Evolutionary conservation across 768 basidiomycete genomes (phyloP), one percentile per base, ranked within the genome.

Genomic region (Kwoniella newhampshirensis): DNA sequence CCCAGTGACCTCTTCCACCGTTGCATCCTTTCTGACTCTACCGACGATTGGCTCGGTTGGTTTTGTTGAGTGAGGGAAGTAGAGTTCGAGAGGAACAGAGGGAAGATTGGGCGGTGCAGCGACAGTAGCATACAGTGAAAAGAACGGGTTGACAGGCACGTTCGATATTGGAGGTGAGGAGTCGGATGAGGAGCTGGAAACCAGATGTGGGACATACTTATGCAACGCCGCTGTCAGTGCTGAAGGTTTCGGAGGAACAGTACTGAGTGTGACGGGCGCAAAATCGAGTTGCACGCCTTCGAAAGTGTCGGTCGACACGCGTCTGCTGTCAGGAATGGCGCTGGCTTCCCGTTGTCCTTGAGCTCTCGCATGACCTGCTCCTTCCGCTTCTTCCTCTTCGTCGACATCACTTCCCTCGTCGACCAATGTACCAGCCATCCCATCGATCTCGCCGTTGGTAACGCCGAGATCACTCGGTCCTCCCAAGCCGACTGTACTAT

Each of bases 1-100:
- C 0, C 96, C 96, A 51, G 97, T 88, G 4, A 94, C 91, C 75
- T 98, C 96, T 72, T 98, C 96, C 3, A 98, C 86, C 0, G 87
- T 88, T 1, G 91, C 88, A 62, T 97, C 94, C 62, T 85, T 86
- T 54, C 90, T 79, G 11, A 97, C 89, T 59, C 81, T 86, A 4
- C 92, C 80, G 35, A 83, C 78, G 82, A 93, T 84, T 20, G 83
- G 78, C 49, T 84, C 83, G 2, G 83, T 82, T 1, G 75, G 71
- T 11, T 65, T 79, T 4, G 72, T 77, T 15, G 88, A 88, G 60
- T 87, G 84, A 0, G 93, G 93, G 78, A 94, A 97, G 77, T 85
- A 96, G 1, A 97, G 81, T 41, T 82, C 82, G 37, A 94, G 84
- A 26, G 80, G 81, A 43, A 84, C 80, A 0, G 84, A 82, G 3